phyloP scores from a whole-genome alignment of 768 basidiomycete species.

The Daedaleopsis sinensis region DNA sequence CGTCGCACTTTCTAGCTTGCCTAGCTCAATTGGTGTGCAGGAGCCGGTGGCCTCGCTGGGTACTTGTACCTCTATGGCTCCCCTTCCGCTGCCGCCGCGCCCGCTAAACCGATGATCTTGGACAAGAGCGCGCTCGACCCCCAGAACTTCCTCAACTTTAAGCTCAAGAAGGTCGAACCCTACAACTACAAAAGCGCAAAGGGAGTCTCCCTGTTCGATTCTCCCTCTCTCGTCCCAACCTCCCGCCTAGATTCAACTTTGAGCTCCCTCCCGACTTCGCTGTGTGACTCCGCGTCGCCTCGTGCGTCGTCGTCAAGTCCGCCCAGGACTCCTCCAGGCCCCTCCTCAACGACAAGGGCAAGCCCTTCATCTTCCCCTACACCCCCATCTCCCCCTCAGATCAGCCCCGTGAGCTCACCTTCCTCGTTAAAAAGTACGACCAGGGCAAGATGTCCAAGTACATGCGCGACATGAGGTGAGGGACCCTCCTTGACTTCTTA shows the following conservation, averaged over 20 bases:
- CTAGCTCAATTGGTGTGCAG: conserved; percentile 11
- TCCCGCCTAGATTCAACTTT: conserved; percentile 65
- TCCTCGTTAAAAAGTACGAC: conserved; percentile 87
- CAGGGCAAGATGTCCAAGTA: conserved; percentile 83
- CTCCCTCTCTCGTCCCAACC: not conserved
- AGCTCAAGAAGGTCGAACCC: conserved; percentile 75
- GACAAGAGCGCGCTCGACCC: conserved; percentile 76
- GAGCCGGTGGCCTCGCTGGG: conserved; percentile 39
- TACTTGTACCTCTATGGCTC: conserved; percentile 52
- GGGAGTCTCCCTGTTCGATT: conserved; percentile 39
- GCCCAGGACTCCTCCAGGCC: conserved; percentile 56
- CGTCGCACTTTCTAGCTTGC: conserved; percentile 25
- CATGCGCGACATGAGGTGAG: conserved; percentile 78
- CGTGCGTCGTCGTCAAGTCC: conserved; percentile 77
- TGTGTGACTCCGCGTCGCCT: conserved; percentile 77
- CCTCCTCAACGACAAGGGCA: conserved; percentile 76
- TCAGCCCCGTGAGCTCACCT: conserved; percentile 69
- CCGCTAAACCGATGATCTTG: conserved; percentile 33
- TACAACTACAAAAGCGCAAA: conserved; percentile 95
- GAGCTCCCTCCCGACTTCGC: conserved; percentile 78
- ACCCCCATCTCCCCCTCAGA: conserved; percentile 88
- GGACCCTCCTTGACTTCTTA: too few relatives aligned
- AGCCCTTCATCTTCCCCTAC: conserved; percentile 89
- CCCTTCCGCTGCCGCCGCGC: conserved; percentile 13
- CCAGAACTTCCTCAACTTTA: conserved; percentile 76